A percentile compares a stretch with the other conserved stretches of the same genome.
Evolutionary conservation across 176 grass and related monocot species (phyloP).

Genomic region (Dactylis glomerata): DNA sequence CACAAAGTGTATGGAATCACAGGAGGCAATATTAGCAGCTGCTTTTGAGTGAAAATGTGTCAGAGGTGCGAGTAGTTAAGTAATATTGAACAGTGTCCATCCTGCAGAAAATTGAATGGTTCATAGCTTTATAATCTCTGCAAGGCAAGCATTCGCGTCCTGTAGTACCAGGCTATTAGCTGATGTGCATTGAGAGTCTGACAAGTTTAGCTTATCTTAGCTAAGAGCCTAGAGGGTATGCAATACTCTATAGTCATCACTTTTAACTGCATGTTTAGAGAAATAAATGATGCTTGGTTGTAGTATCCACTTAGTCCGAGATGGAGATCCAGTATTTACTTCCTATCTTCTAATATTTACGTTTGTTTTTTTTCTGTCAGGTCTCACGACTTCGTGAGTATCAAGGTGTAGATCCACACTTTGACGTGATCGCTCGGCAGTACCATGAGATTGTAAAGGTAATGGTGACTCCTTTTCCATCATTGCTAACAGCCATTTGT

Average conservation of each 20-base stretch:
- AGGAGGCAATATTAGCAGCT: neutral
- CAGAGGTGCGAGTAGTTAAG: neutral
- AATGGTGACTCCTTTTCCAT: neutral
- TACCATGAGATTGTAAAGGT: constrained; percentile 97
- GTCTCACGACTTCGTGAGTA: constrained; percentile 91
- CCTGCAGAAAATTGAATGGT: neutral
- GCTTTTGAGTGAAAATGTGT: neutral
- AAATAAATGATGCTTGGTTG: neutral
- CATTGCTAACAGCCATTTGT: neutral
- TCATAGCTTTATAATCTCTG: too few relatives aligned
- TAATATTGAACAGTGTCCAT: neutral
- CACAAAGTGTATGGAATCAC: neutral
- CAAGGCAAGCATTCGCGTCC: neutral
- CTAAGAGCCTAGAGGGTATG: neutral
- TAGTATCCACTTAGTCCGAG: neutral
- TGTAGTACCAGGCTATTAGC: neutral
- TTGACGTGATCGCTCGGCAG: constrained; percentile 92
- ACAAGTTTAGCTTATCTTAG: neutral
- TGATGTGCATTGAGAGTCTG: neutral
- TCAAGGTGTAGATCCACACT: constrained; percentile 96
- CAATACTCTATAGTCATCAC: neutral
- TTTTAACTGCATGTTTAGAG: neutral
- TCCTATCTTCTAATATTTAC: neutral
- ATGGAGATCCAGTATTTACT: neutral
- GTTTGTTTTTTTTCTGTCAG: constrained; percentile 41